These are phyloP conservation scores for Schizochytrium sp. DNA, from an alignment of 108 stramenopile genomes.

Conservation along the genomic window DNA sequence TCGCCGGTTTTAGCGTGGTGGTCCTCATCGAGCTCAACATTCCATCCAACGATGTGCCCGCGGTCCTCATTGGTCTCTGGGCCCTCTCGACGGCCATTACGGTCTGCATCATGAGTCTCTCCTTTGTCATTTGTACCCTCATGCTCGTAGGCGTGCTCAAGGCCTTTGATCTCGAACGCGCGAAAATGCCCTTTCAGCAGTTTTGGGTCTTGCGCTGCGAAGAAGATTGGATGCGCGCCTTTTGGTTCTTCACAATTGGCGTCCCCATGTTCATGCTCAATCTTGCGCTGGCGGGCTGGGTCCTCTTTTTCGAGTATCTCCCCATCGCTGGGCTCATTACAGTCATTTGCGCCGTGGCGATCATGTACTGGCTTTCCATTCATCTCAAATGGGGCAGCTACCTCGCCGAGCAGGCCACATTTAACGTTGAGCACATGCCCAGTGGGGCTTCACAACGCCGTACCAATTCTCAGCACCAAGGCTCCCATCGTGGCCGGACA, in stretches of 20 bases:
- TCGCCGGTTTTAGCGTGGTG: background rate
- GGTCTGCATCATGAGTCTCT: background rate
- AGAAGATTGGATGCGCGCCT: conserved; percentile 12
- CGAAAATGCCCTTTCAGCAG: background rate
- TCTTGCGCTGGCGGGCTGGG: background rate
- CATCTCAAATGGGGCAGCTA: background rate
- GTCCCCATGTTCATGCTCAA: background rate
- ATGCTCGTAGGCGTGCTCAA: conserved; percentile 19
- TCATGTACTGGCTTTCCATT: background rate
- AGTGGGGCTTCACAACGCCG: background rate
- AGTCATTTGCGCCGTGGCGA: background rate
- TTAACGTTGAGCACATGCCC: background rate
- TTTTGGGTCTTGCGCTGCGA: conserved; percentile 13
- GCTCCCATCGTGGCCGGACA: too few species aligned
- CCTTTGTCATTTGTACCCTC: background rate
- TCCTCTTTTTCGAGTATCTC: background rate
- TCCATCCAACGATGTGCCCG: background rate
- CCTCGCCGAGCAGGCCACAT: background rate
- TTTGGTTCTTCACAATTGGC: background rate
- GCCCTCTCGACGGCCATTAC: background rate
- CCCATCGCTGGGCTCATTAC: background rate
- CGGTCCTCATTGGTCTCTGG: background rate
- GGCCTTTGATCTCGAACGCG: background rate
- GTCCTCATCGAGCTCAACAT: background rate
- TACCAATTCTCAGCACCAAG: background rate